These are phyloP conservation scores for Tetrahymena elliotti DNA, from an alignment of 73 alveolate genomes.

Conservation along the genomic window DNA sequence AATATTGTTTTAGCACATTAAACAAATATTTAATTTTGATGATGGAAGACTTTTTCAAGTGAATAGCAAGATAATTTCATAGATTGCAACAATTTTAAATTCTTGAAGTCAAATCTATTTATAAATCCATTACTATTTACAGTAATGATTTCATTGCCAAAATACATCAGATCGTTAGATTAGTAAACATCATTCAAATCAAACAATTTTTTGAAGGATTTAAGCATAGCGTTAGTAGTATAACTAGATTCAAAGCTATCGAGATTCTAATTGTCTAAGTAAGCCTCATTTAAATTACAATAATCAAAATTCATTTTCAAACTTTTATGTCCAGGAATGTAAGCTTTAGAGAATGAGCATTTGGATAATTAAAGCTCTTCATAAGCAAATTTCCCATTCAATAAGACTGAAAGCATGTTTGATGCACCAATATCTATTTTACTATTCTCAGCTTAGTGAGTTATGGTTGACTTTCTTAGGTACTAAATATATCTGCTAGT, in stretches of 20 bases:
- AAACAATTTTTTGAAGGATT: background rate
- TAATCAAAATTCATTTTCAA: background rate
- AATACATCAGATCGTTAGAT: background rate
- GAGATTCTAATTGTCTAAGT: background rate
- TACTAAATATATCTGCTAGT: background rate
- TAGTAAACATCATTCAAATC: background rate
- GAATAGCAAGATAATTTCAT: background rate
- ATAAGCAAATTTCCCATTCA: background rate
- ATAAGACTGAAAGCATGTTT: background rate
- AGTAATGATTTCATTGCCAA: background rate
- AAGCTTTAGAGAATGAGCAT: background rate
- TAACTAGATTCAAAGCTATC: background rate
- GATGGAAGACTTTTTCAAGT: background rate
- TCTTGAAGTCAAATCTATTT: background rate
- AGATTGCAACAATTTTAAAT: background rate
- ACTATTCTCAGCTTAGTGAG: background rate
- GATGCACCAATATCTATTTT: background rate
- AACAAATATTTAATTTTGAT: too few relatives aligned
- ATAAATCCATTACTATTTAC: background rate
- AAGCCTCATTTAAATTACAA: background rate
- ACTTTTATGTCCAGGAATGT: background rate
- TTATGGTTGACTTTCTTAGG: background rate
- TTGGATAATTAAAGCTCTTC: background rate
- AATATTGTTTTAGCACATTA: background rate
- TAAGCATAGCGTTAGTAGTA: background rate